These are phyloP conservation scores for Eucalyptus sp. DNA, from an alignment of 345 rosid species.

Conservation along the genomic window DNA sequence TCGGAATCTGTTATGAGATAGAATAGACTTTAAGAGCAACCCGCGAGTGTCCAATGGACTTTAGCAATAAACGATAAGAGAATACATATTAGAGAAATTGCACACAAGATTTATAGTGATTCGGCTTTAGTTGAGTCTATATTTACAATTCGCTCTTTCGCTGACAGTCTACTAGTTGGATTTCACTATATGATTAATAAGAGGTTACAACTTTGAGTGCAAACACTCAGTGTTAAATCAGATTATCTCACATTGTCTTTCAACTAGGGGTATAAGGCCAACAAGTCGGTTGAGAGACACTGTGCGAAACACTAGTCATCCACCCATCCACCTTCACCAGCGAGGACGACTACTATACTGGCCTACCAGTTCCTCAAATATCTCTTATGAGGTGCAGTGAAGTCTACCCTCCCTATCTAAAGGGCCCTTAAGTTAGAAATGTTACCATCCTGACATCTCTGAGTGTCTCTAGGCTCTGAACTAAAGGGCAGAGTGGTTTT, in stretches of 20 bases:
- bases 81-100: no score
- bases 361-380: fast-evolving
- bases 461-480: no score
- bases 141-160: fast-evolving
- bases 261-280: fast-evolving
- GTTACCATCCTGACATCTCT: no score
- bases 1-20: fast-evolving
- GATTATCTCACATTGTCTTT: fast-evolving
- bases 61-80: fast-evolving
- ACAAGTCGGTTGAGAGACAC: no score
- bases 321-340: no score
- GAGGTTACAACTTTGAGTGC: fast-evolving
- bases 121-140: fast-evolving
- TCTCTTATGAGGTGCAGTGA: no score
- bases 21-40: no score
- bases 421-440: no score
- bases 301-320: fast-evolving
- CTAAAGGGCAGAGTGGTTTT: no score
- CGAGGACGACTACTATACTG: fast-evolving
- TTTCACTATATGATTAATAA: no score
- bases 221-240: fast-evolving
- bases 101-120: no score
- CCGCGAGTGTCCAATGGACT: no score
- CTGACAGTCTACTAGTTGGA: fast-evolving
- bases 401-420: fast-evolving